Percentiles rank a stretch among this genome's conserved stretches.
Conservation (phyloP, 768 basidiomycete genomes). For the Suillus ampliporus region DNA sequence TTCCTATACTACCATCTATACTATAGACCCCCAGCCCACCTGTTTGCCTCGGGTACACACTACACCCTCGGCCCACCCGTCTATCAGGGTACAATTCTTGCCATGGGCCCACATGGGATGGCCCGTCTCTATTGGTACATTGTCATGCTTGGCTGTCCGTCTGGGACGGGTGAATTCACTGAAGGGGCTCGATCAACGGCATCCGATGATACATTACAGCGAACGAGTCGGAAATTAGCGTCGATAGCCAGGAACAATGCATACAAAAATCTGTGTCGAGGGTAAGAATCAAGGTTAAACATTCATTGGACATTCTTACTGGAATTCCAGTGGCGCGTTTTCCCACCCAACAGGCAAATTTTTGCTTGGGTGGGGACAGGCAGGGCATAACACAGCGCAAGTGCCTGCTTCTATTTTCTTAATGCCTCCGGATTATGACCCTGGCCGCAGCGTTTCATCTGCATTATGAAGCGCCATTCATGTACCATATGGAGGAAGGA, state of each 20-base stretch:
- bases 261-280: conserved; percentile 33
- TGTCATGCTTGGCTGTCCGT: too few species aligned
- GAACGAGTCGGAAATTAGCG: conserved; percentile 39
- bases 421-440: conserved; percentile 1
- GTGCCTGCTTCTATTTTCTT: neutral
- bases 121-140: too few species aligned
- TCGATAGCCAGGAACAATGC: conserved; percentile 33
- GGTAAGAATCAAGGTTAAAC: neutral
- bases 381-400: conserved; percentile 6
- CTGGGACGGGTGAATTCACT: too few species aligned
- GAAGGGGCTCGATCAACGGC: too few species aligned
- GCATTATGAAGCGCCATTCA: neutral
- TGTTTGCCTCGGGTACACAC: too few species aligned
- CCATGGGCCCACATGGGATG: too few species aligned
- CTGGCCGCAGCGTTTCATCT: neutral
- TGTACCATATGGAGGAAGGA: neutral
- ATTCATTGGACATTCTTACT: neutral
- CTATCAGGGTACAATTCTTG: too few species aligned
- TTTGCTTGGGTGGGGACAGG: conserved; percentile 11
- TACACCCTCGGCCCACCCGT: too few species aligned
- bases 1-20: too few species aligned
- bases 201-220: conserved; percentile 27
- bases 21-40: too few species aligned
- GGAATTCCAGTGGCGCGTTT: neutral
- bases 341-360: conserved; percentile 15